Base-by-base conservation (phyloP, 495 filamentous ascomycete species). In the Penicillium turbatum region DNA sequence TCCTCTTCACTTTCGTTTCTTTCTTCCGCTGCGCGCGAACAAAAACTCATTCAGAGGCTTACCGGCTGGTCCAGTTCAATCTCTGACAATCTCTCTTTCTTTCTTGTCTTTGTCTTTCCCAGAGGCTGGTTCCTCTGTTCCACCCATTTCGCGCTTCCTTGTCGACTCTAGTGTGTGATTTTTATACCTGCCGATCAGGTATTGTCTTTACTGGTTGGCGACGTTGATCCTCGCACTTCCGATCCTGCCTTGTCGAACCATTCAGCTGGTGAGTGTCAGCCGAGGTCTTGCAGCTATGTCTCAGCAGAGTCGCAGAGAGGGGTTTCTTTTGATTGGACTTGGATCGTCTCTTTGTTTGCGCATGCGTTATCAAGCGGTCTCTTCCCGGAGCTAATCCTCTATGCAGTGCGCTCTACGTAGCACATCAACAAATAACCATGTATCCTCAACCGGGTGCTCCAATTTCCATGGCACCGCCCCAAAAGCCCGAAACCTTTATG, bases 401-500 rank as follows among this genome's bases (percentile, higher is more conserved):
- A 10, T 44, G 24, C 34, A 58, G 59, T 47, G 27, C 49, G 43
- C 48, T 37, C 31, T 19, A 49, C 19, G 10, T 11, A 34, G 42
- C 32, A 52, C 37, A 48, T 29, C 19, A n/a, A 54, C 40, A 34
- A 53, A 47, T 35, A 67, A 37, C 60, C 29, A 81, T 81, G 79
- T 81, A 79, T 67, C 67, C 79, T 37, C 76, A 79, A 60, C 70
- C 71, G 50, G 70, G 72, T 67, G 70, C 77, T 54, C 71, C 77
- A 6, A 85, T 86, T 54, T 72, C 78, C 5, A 85, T 86, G 82
- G 79, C 83, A 57, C 82, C 84, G 19, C 81, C 83, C 19, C 92
- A 96, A 71, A 95, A 95, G 69, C 93, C 93, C 42, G 93, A 97
- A 78, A 98, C 93, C 6, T 98, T 98, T 64, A 92, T 97, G 88